Evolutionary conservation across 208 protist species (phyloP).

Genomic region (Perkinsela sp.): DNA sequence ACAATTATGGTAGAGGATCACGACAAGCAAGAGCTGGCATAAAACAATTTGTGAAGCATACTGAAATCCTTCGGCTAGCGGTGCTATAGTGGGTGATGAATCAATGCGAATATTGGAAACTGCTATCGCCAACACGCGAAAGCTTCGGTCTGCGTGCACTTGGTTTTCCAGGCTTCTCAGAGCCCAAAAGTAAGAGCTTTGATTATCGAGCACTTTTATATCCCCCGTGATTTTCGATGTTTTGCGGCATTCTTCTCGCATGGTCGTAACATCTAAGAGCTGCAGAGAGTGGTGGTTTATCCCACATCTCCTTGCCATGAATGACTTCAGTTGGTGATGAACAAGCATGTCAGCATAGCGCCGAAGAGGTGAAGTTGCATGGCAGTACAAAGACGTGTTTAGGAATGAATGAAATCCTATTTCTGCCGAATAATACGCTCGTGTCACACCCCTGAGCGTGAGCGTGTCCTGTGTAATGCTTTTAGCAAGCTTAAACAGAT

Average conservation of each 20-base stretch:
- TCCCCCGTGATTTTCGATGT: neutral
- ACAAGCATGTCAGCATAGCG: conserved; percentile 63
- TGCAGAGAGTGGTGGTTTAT: neutral
- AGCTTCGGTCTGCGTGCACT: neutral
- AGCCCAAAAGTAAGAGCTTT: neutral
- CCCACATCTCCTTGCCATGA: neutral
- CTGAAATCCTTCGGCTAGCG: neutral
- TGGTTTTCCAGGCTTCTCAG: neutral
- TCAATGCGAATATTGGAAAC: neutral
- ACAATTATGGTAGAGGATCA: neutral
- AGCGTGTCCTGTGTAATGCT: conserved; percentile 25
- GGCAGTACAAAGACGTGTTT: conserved; percentile 36
- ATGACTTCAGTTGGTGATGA: conserved; percentile 47
- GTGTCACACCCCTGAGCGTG: conserved; percentile 30
- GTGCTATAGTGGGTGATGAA: neutral
- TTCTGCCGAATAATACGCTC: conserved; percentile 36
- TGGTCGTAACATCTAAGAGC: neutral
- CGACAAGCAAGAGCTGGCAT: neutral
- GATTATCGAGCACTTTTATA: neutral
- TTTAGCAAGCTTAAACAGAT: conserved; percentile 21
- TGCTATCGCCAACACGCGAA: neutral
- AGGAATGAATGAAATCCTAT: conserved; percentile 38
- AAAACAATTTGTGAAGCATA: neutral
- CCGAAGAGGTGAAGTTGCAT: conserved; percentile 50
- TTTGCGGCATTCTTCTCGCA: neutral